A percentile compares a stretch with the other conserved stretches of the same genome.
These are phyloP conservation scores for Fusarium torulosum DNA, from an alignment of 2,329 filamentous ascomycete genomes.

Conservation along the genomic window DNA sequence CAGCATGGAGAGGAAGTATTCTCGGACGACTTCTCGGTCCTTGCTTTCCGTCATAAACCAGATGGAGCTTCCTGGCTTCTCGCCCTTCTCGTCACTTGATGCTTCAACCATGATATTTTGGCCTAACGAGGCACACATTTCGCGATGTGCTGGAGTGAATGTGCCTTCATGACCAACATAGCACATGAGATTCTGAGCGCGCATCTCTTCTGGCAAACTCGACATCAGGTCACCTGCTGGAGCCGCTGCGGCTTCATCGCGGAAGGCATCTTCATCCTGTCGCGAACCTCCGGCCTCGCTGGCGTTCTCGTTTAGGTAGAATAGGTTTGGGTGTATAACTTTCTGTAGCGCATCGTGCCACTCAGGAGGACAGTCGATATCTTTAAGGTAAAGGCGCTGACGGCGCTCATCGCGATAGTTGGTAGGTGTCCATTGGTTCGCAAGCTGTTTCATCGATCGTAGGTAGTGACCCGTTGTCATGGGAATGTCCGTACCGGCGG, in stretches of 20 bases:
- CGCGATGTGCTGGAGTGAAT: constrained; percentile 92
- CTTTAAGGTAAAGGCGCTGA: constrained; percentile 94
- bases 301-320: constrained; percentile 89
- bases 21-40: constrained; percentile 88
- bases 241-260: constrained; percentile 69
- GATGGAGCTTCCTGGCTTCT: constrained; percentile 88
- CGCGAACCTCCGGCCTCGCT: constrained; percentile 54
- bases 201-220: constrained; percentile 85
- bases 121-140: constrained; percentile 96
- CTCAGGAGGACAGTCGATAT: constrained; percentile 91
- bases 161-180: constrained; percentile 98
- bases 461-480: constrained; percentile 93
- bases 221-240: constrained; percentile 95
- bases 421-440: constrained; percentile 81
- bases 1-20: constrained; percentile 92
- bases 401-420: constrained; percentile 83
- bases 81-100: constrained; percentile 78
- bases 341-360: constrained; percentile 86
- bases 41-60: constrained; percentile 99
- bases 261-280: constrained; percentile 56
- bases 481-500: constrained; percentile 77
- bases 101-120: constrained; percentile 99
- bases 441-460: constrained; percentile 84
- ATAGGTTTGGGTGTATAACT: constrained; percentile 83
- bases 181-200: constrained; percentile 97